These are phyloP conservation scores for Tolypocladium pustulatum DNA, from an alignment of 2,329 filamentous ascomycete species.

Conservation along the genomic window DNA sequence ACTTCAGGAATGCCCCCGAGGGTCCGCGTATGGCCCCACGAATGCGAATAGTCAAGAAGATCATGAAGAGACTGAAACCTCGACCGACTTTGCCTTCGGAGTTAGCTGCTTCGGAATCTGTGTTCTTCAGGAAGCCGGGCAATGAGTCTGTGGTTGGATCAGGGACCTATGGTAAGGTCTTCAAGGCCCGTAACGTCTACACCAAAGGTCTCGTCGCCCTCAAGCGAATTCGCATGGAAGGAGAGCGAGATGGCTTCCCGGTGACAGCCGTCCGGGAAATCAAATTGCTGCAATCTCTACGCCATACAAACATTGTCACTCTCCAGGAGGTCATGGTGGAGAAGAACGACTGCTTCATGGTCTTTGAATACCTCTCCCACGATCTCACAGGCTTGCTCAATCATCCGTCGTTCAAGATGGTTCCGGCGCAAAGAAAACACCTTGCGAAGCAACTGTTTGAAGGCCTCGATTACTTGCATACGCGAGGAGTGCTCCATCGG, in stretches of 20 bases:
- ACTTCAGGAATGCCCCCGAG: conserved; percentile 19
- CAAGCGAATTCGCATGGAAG: conserved; percentile 90
- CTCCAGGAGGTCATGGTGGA: conserved; percentile 95
- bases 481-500: conserved; percentile 84
- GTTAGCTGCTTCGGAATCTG: conserved; percentile 69
- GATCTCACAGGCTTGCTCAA: conserved; percentile 92
- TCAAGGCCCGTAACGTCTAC: conserved; percentile 89
- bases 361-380: conserved; percentile 95
- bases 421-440: conserved; percentile 81
- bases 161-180: conserved; percentile 91
- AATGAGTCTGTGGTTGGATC: conserved; percentile 95
- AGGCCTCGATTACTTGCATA: conserved; percentile 86
- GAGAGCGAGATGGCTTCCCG: conserved; percentile 81
- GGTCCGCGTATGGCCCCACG: conserved; percentile 30
- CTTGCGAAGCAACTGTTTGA: conserved; percentile 88
- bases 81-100: conserved; percentile 63
- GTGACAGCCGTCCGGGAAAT: conserved; percentile 88
- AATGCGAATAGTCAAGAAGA: conserved; percentile 55
- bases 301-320: conserved; percentile 72
- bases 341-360: conserved; percentile 98
- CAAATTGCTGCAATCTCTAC: conserved; percentile 79
- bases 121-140: conserved; percentile 92
- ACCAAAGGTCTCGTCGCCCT: conserved; percentile 74
- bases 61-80: conserved; percentile 59
- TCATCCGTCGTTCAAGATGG: conserved; percentile 81